phyloP scores from a whole-genome alignment of 2,329 filamentous ascomycete species.

The Apiospora hydei region DNA sequence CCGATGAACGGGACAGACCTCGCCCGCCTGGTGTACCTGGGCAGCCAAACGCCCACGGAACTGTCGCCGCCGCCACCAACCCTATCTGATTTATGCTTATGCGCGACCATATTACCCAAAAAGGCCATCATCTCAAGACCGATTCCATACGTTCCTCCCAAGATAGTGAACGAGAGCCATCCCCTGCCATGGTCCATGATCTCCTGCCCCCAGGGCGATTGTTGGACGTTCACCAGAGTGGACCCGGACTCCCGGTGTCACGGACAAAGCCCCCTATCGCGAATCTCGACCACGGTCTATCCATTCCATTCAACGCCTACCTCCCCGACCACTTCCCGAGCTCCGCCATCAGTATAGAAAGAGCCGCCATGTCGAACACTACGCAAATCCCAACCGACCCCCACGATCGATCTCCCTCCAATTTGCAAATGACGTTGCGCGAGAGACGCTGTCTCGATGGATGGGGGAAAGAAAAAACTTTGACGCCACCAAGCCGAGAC shows the following conservation, averaged over 20 bases:
- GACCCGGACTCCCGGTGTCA: not conserved
- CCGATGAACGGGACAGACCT: no score
- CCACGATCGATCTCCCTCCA: not conserved
- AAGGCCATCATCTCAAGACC: not conserved
- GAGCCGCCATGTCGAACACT: not conserved
- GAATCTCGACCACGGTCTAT: not conserved
- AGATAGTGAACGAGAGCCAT: not conserved
- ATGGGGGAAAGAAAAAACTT: not conserved
- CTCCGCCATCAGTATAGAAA: not conserved
- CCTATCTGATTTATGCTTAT: not conserved
- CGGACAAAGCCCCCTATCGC: not conserved
- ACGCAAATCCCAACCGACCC: not conserved
- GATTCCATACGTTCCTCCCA: not conserved
- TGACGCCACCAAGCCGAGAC: not conserved
- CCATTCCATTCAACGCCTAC: not conserved
- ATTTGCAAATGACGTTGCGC: not conserved
- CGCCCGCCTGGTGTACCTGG: no score
- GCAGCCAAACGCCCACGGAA: no score
- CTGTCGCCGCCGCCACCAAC: no score
- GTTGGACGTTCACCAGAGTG: accelerated
- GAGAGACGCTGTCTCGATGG: not conserved
- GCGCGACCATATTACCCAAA: not conserved
- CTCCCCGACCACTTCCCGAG: not conserved
- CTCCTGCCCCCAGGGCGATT: not conserved
- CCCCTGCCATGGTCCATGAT: not conserved